Base-by-base conservation (phyloP, 768 basidiomycete species). In the Asterophora lycoperdoides region DNA sequence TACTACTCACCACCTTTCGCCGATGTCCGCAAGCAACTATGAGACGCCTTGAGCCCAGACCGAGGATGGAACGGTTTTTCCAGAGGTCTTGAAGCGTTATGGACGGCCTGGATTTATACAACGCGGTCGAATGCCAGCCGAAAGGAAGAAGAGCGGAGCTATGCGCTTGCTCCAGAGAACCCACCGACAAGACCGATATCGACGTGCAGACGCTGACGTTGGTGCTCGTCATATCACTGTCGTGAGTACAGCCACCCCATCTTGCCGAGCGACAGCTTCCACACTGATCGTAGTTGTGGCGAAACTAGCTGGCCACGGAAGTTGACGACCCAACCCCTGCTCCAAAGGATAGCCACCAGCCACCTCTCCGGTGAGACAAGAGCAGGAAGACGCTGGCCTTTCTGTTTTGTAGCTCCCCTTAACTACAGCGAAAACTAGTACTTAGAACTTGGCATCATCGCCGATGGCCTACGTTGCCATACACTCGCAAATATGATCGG, bases 51-150 rank as follows among this genome's bases (percentile, higher is more conserved):
- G 20, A 23, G 23, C 9, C 10, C 39, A 40, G 39, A 13, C 39
- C 8, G 9, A 23, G 20, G 28, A 29, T 9, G 32, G 3, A 19
- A 15, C 14, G 41, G 13, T n/a, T 28, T 15, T 18, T 17, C 20
- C 5, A 10, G 8, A 42, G 26, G 37, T 53, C 48, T 34, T 57
- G 52, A 19, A 57, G 48, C n/a, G 52, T 33, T 29, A 54, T 52
- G 42, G 41, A 48, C 33, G 23, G 41, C 41, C 41, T 43, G 41
- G 28, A 43, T 43, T 43, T 43, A 43, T 43, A 33, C 29, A 9
- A 15, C 28, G 6, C 26, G 28, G 15, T 43, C 41, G 26, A 20
- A 10, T 11, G 13, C 30, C 41, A 14, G 28, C 15, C 18, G 20
- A 17, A 8, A 3, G 32, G 17, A 29, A 3, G n/a, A 29, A 15